Evolutionary conservation across 2,329 filamentous ascomycete genomes (phyloP).

Genomic region (Sporothrix luriei): DNA sequence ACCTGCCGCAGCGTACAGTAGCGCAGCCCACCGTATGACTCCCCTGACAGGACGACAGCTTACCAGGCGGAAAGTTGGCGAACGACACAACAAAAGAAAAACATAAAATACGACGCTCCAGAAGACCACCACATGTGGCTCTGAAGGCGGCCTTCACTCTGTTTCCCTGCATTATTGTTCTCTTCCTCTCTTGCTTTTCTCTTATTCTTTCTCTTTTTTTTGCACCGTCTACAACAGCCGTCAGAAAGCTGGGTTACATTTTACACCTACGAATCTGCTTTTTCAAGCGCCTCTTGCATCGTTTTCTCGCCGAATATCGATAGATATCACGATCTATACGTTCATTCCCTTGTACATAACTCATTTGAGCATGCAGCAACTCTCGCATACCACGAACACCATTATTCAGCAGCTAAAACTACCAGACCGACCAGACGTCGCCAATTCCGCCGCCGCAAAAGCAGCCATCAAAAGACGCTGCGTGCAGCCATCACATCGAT

Average conservation of each 20-base stretch:
- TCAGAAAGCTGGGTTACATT: not conserved
- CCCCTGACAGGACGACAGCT: not conserved
- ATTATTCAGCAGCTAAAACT: not conserved
- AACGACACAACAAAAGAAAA: not conserved
- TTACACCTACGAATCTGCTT: not conserved
- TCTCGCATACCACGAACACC: not conserved
- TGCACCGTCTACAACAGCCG: not conserved
- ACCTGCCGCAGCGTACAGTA: constrained; percentile 14
- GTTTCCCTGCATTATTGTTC: not conserved
- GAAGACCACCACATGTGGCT: not conserved
- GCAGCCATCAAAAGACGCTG: not conserved
- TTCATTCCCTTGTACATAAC: not conserved
- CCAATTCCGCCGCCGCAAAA: not conserved
- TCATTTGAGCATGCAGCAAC: constrained; percentile 12
- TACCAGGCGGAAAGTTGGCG: not conserved
- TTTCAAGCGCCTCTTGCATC: not conserved
- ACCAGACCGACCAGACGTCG: not conserved
- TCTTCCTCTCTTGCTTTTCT: too few species aligned
- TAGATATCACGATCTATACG: not conserved
- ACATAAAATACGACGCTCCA: not conserved
- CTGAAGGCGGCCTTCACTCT: not conserved
- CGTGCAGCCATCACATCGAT: not conserved
- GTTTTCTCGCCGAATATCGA: not conserved
- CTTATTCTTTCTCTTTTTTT: not conserved
- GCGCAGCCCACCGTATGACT: constrained; percentile 22